phyloP scores from a whole-genome alignment of 2,329 filamentous ascomycete species.

The Chalaropsis thielavioides region DNA sequence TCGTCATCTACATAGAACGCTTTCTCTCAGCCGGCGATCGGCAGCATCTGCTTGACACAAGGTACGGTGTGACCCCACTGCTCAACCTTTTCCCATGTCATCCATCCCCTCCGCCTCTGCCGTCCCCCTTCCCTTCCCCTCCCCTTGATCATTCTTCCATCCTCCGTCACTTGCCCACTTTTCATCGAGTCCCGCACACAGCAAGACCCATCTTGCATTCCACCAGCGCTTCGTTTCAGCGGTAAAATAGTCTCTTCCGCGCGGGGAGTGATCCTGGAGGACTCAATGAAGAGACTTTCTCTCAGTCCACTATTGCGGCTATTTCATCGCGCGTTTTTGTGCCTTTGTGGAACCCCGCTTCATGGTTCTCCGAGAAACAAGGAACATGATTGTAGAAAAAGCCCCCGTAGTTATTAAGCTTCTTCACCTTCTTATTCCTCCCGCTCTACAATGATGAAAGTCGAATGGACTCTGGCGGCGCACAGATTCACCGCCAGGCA shows the following conservation, averaged over 20 bases:
- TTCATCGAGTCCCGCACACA: neutral
- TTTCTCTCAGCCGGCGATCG: conserved; percentile 32
- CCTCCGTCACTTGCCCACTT: neutral
- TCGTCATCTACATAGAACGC: conserved; percentile 35
- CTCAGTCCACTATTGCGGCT: neutral
- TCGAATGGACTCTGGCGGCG: neutral
- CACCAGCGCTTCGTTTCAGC: neutral
- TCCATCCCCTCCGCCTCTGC: neutral
- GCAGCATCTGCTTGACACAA: conserved; percentile 29
- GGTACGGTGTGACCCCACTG: conserved; percentile 23
- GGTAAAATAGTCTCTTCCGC: neutral
- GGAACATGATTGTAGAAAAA: neutral
- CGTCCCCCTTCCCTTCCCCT: neutral
- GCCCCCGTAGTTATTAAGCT: neutral
- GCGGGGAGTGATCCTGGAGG: neutral
- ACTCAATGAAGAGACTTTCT: neutral
- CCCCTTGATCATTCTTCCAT: neutral
- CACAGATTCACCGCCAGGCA: neutral
- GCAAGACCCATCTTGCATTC: neutral
- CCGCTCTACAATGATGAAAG: neutral
- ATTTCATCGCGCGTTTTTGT: neutral
- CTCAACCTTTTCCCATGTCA: neutral
- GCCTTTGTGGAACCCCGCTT: neutral
- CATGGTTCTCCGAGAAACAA: neutral
- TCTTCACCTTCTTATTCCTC: neutral